phyloP scores from a whole-genome alignment of 192 early-diverging fungal species.

The Backusella tuberculispora region DNA sequence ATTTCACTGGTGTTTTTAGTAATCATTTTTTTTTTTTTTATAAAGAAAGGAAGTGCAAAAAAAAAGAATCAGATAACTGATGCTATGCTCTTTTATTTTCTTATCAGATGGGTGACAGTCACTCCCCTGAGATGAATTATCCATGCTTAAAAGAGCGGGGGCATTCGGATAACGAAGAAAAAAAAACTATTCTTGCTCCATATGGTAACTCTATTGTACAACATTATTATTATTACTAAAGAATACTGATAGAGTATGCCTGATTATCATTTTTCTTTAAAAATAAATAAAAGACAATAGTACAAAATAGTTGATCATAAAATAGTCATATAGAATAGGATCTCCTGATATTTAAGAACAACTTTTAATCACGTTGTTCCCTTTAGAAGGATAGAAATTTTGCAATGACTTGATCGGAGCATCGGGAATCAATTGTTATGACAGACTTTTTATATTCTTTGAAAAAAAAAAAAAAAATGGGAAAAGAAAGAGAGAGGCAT shows the following conservation, averaged over 20 bases:
- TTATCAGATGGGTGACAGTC: conserved; percentile 3
- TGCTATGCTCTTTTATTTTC: neutral
- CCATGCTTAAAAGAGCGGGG: neutral
- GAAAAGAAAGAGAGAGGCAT: no score
- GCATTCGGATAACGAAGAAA: neutral
- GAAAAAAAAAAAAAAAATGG: no score
- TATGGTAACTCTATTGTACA: neutral
- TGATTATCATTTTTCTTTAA: no score
- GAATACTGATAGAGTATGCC: neutral
- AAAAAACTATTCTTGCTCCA: neutral
- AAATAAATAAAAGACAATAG: no score
- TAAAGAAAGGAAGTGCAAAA: conserved; percentile 1
- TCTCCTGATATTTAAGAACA: no score
- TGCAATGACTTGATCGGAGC: no score
- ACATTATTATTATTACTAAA: neutral
- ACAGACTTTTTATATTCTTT: no score
- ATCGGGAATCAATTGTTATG: no score
- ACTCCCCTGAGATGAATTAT: conserved; percentile 4
- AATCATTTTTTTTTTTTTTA: conserved; percentile 7
- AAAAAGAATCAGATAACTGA: neutral
- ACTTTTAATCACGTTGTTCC: no score
- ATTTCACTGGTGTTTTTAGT: neutral
- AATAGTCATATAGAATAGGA: no score
- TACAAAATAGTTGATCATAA: no score
- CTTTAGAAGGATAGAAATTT: no score